Evolutionary conservation across 129 eudicot species (phyloP).

Genomic region (Centaurea solstitialis): DNA sequence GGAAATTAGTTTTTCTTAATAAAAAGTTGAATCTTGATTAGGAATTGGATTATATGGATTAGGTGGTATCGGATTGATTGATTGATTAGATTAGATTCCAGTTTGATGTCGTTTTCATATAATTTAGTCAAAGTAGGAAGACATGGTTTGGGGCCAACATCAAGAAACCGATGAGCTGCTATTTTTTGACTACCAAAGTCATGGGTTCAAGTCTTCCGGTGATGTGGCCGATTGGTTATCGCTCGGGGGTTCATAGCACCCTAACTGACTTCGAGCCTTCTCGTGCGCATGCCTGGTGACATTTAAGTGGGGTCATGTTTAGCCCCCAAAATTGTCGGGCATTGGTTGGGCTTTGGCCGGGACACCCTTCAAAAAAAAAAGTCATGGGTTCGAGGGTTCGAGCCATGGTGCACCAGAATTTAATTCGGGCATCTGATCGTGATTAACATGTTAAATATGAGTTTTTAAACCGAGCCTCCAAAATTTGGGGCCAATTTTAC

Average conservation of each 20-base stretch:
- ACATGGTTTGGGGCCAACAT: constrained; percentile 17
- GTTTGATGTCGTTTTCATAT: constrained; percentile 26
- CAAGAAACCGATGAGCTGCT: constrained; percentile 19
- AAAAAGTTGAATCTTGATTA: background rate
- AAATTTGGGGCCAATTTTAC: no score
- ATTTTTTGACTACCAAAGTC: constrained; percentile 25
- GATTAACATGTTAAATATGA: no score
- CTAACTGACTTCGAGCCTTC: no score
- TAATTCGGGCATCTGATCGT: background rate
- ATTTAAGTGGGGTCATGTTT: no score
- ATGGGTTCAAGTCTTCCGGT: constrained; percentile 31
- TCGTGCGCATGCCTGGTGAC: no score
- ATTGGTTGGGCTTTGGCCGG: no score
- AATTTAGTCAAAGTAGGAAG: constrained; percentile 33
- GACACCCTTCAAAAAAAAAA: no score
- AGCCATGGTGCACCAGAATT: constrained; percentile 10
- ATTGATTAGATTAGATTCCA: constrained; percentile 26
- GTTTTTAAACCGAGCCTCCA: no score
- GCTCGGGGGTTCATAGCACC: no score
- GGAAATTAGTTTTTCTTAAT: background rate
- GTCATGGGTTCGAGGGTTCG: no score
- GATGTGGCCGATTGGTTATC: no score
- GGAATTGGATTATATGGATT: constrained; percentile 8
- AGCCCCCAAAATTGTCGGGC: no score
- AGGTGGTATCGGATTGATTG: constrained; percentile 24